Evolutionary conservation across 495 filamentous ascomycete species (phyloP).

Genomic region (Annulohypoxylon nitens): DNA sequence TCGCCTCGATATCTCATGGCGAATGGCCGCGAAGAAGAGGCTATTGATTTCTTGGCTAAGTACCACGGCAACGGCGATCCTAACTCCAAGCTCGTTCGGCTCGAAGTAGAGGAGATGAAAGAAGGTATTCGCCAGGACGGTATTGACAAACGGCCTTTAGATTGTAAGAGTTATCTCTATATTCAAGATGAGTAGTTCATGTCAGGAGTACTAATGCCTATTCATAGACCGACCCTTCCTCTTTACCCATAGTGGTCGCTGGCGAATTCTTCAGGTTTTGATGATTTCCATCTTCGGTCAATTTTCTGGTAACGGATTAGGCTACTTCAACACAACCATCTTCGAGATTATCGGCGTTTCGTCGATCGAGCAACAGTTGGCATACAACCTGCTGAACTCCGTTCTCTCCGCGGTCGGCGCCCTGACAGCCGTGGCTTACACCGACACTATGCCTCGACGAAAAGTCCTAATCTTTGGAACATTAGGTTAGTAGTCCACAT

Average conservation of each 20-base stretch:
- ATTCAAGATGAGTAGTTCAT: not conserved
- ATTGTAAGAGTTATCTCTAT: slow-evolving; percentile 49
- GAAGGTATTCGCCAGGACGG: slow-evolving; percentile 69
- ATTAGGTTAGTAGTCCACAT: slow-evolving; percentile 42
- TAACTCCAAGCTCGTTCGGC: slow-evolving; percentile 65
- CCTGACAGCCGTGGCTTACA: slow-evolving; percentile 56
- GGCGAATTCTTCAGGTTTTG: slow-evolving; percentile 62
- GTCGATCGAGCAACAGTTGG: slow-evolving; percentile 56
- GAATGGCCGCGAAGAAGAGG: slow-evolving; percentile 65
- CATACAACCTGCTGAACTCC: slow-evolving; percentile 62
- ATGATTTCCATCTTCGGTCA: slow-evolving; percentile 68
- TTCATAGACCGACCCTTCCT: slow-evolving; percentile 58
- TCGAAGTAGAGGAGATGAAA: slow-evolving; percentile 70
- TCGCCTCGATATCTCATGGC: slow-evolving; percentile 73
- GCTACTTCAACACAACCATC: slow-evolving; percentile 52
- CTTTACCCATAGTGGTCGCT: slow-evolving; percentile 60
- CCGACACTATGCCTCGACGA: slow-evolving; percentile 62
- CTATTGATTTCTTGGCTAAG: slow-evolving; percentile 66
- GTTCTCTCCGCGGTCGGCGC: slow-evolving; percentile 61
- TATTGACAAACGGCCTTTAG: slow-evolving; percentile 65
- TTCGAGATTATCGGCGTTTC: slow-evolving; percentile 53
- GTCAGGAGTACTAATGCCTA: slow-evolving; percentile 12
- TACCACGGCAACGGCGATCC: slow-evolving; percentile 70
- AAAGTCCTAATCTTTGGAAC: slow-evolving; percentile 60
- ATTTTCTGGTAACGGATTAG: slow-evolving; percentile 62